A percentile compares a stretch with the other conserved stretches of the same genome.
Conservation (phyloP, 2,329 filamentous ascomycete species). For the Pseudogymnoascus sp. region DNA sequence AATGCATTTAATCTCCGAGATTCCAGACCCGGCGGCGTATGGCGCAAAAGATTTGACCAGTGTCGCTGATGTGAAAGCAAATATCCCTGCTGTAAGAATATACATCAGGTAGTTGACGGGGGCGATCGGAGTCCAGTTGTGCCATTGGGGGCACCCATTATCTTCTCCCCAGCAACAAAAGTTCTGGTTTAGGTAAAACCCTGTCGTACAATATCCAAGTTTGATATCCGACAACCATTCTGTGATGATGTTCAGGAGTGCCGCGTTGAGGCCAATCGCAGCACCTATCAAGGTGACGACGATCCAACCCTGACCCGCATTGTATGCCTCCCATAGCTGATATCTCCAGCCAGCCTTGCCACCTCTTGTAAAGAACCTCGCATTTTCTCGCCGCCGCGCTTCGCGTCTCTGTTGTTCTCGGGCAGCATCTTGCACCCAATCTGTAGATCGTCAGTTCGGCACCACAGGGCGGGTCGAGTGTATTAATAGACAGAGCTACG, state of each 20-base stretch:
- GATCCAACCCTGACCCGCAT: slow-evolving; percentile 96
- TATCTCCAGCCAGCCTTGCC: slow-evolving; percentile 71
- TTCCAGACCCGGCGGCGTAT: slow-evolving; percentile 92
- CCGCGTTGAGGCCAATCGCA: slow-evolving; percentile 91
- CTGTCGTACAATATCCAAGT: slow-evolving; percentile 88
- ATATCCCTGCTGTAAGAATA: slow-evolving; percentile 74
- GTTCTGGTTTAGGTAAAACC: slow-evolving; percentile 92
- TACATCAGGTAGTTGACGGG: slow-evolving; percentile 83
- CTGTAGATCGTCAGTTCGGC: slow-evolving; percentile 44
- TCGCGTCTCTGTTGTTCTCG: slow-evolving; percentile 81
- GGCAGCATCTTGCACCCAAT: slow-evolving; percentile 97
- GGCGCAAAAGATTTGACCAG: slow-evolving; percentile 89
- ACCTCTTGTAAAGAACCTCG: slow-evolving; percentile 61
- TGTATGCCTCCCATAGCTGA: slow-evolving; percentile 78
- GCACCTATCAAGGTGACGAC: slow-evolving; percentile 87
- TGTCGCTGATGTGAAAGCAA: slow-evolving; percentile 74
- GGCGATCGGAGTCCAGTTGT: slow-evolving; percentile 74
- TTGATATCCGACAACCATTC: slow-evolving; percentile 97
- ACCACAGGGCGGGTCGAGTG: slow-evolving; percentile 17
- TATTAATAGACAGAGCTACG: neutral
- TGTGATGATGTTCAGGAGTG: slow-evolving; percentile 87
- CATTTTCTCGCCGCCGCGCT: slow-evolving; percentile 64
- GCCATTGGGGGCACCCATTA: slow-evolving; percentile 82
- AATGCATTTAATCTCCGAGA: slow-evolving; percentile 98
- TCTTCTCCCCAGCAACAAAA: slow-evolving; percentile 99